These are phyloP conservation scores for Aureobasidium sp. DNA, from an alignment of 2,329 filamentous ascomycete genomes.

Conservation along the genomic window DNA sequence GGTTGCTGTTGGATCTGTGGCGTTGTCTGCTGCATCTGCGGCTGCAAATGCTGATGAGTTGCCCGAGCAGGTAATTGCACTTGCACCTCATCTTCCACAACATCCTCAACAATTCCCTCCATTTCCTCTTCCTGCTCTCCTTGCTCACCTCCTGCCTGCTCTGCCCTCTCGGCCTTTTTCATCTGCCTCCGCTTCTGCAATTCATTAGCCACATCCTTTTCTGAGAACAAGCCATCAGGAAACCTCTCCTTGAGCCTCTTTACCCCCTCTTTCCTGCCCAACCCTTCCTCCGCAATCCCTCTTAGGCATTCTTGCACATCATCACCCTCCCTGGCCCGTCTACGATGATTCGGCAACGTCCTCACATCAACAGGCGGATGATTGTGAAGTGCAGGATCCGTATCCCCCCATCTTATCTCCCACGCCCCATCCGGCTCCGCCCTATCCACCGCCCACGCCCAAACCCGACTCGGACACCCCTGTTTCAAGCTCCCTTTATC, in stretches of 20 bases:
- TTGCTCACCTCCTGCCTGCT: not conserved
- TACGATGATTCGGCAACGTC: not conserved
- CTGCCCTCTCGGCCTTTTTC: not conserved
- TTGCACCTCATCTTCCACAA: not conserved
- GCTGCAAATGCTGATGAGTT: not conserved
- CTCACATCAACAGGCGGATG: slow-evolving; percentile 9
- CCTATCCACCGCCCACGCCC: slow-evolving; percentile 6
- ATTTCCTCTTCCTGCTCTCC: not conserved
- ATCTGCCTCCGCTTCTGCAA: slow-evolving; percentile 1
- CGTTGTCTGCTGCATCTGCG: not conserved
- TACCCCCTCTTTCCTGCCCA: not conserved
- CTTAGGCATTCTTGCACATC: not conserved
- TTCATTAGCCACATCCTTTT: slow-evolving; percentile 11
- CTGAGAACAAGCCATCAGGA: slow-evolving; percentile 2
- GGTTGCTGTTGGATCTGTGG: not conserved
- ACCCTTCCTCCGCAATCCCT: not conserved
- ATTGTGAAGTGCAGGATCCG: slow-evolving; percentile 6
- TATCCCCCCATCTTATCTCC: slow-evolving; percentile 8
- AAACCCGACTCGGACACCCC: not conserved
- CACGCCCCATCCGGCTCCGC: not conserved
- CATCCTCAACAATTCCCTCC: not conserved
- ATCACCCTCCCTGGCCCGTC: not conserved
- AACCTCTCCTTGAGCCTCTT: not conserved
- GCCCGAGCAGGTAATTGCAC: not conserved
- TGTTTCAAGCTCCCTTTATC: not conserved